Conservation (phyloP, 495 filamentous ascomycete species). For the Hyaloscypha hepaticicola region DNA sequence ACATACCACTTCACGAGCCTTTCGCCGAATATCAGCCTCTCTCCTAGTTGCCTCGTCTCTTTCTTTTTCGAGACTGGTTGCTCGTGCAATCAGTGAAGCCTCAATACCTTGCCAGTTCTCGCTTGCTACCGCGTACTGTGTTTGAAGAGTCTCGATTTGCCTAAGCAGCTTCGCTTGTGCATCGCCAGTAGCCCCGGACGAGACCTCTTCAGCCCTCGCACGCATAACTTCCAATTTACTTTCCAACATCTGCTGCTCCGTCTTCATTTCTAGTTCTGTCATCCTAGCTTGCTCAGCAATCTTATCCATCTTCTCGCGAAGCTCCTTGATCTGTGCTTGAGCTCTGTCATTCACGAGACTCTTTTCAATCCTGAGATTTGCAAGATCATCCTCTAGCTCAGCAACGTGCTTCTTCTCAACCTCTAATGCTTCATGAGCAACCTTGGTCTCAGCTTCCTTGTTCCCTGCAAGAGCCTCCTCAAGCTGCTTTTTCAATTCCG, state of each 20-base stretch:
- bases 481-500: slow-evolving; percentile 68
- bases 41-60: slow-evolving; percentile 79
- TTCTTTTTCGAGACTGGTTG: slow-evolving; percentile 80
- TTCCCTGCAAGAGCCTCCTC: slow-evolving; percentile 65
- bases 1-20: slow-evolving; percentile 81
- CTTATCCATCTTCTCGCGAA: slow-evolving; percentile 69
- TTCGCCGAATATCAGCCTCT: slow-evolving; percentile 81
- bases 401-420: slow-evolving; percentile 62
- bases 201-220: slow-evolving; percentile 83
- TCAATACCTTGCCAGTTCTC: slow-evolving; percentile 99
- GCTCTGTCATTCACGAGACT: slow-evolving; percentile 67
- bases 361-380: slow-evolving; percentile 72
- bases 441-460: slow-evolving; percentile 64
- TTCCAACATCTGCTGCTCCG: slow-evolving; percentile 81
- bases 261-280: slow-evolving; percentile 75
- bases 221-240: slow-evolving; percentile 88
- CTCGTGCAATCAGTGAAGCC: slow-evolving; percentile 69
- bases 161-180: slow-evolving; percentile 86
- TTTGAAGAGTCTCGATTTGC: slow-evolving; percentile 94
- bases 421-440: slow-evolving; percentile 66
- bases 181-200: slow-evolving; percentile 76
- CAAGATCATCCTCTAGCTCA: slow-evolving; percentile 72
- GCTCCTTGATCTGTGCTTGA: slow-evolving; percentile 64
- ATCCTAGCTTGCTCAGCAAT: slow-evolving; percentile 70
- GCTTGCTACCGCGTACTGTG: slow-evolving; percentile 88